Evolutionary conservation across 306 rosid genomes (phyloP), one percentile per base, ranked within the genome.

Genomic region (Quercus dentata): DNA sequence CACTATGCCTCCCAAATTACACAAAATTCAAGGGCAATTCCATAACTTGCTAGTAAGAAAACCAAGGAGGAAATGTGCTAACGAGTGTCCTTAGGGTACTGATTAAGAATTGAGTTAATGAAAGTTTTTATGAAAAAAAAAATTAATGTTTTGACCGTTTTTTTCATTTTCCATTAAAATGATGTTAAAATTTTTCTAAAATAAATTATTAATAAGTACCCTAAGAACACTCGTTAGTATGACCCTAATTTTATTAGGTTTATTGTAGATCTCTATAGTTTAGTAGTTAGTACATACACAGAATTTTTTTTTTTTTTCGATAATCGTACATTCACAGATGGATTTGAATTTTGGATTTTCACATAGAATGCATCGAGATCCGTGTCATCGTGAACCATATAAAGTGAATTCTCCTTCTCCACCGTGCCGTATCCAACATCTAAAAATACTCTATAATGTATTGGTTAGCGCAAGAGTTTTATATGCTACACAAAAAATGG

Each of bases 201-300:
- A 27, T 27, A 1, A 27, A 27, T 27, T 27, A 27, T 27, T 27
- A 27, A 27, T 0, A 1, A 1, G 0, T 27, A 27, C 0, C 2
- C 2, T 27, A 27, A 27, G 0, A 1, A 1, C 28, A 27, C 28
- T 1, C 0, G 2, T 1, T 27, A 27, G 0, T 1, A 1, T 0
- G 0, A 3, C 4, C 0, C 30, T 28, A 30, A 41, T 76, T 69
- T 79, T 74, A 55, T 71, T 69, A 74, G 71, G 44, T 56, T 79
- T 49, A 21, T 77, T 64, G 77, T 76, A 76, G 82, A 80, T 86
- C 87, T 85, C 80, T 54, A 74, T 58, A 12, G 73, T 38, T 38
- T 38, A 38, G 3, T 38, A 1, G 0, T 51, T 15, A 76, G 62
- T 52, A 55, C 4, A n/a, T 5, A 72, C 69, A 52, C 44, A 31